These are phyloP conservation scores for Wickerhamomyces bovis DNA, from an alignment of 805 yeast genomes.

Conservation along the genomic window DNA sequence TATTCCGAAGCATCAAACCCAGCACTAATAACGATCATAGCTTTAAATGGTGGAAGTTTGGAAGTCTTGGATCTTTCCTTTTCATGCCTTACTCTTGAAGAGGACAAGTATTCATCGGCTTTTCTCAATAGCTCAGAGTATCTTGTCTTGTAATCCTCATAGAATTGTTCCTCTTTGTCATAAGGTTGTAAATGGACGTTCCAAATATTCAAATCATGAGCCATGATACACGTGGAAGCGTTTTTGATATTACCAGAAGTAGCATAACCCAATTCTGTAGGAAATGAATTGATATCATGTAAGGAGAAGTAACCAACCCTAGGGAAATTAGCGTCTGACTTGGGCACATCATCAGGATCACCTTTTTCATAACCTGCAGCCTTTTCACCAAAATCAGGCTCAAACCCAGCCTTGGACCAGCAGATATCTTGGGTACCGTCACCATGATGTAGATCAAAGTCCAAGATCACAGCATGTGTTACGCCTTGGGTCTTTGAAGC, in stretches of 20 bases:
- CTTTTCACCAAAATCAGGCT: slow-evolving; percentile 38
- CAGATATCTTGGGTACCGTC: slow-evolving; percentile 86
- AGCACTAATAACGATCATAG: slow-evolving; percentile 69
- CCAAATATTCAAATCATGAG: slow-evolving; percentile 78
- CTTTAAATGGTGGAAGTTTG: slow-evolving; percentile 37
- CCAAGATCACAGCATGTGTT: slow-evolving; percentile 77
- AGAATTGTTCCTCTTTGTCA: slow-evolving; percentile 57
- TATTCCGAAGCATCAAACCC: slow-evolving; percentile 86
- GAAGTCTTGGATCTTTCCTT: slow-evolving; percentile 5
- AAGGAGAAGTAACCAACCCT: slow-evolving; percentile 77
- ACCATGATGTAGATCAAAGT: slow-evolving; percentile 83
- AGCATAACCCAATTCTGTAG: slow-evolving; percentile 76
- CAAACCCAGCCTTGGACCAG: slow-evolving; percentile 70
- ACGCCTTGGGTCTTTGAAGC: slow-evolving; percentile 57
- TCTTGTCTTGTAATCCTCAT: slow-evolving; percentile 49
- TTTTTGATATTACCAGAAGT: slow-evolving; percentile 62
- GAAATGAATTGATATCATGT: slow-evolving; percentile 83
- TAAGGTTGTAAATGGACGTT: slow-evolving; percentile 73
- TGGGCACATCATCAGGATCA: slow-evolving; percentile 38
- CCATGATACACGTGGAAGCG: slow-evolving; percentile 73
- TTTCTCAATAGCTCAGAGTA: slow-evolving; percentile 57
- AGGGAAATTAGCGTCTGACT: slow-evolving; percentile 37
- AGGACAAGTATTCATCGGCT: slow-evolving; percentile 59
- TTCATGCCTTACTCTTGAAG: slow-evolving; percentile 31
- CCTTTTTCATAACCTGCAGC: slow-evolving; percentile 22